Evolutionary conservation across 2,329 filamentous ascomycete species (phyloP).

Genomic region (Coniella vitis): DNA sequence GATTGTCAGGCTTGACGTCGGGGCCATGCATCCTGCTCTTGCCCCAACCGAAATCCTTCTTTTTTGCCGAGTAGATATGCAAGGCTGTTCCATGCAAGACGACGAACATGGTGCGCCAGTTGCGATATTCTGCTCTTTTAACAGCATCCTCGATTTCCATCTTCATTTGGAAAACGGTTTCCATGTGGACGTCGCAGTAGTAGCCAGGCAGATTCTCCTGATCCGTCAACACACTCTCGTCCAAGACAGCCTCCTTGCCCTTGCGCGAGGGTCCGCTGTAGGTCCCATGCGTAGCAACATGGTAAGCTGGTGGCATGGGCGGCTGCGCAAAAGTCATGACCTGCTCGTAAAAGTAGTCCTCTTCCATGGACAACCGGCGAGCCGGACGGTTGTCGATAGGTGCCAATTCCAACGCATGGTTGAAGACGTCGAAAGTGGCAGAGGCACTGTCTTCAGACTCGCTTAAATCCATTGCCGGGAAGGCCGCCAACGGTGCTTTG

Average conservation of each 20-base stretch:
- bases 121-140: constrained; percentile 53
- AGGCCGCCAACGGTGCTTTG: neutral
- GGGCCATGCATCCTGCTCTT: constrained; percentile 39
- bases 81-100: constrained; percentile 63
- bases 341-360: constrained; percentile 46
- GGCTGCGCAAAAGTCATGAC: constrained; percentile 41
- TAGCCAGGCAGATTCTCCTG: constrained; percentile 48
- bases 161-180: constrained; percentile 55
- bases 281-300: constrained; percentile 21
- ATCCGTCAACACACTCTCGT: constrained; percentile 24
- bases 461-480: constrained; percentile 10
- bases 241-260: constrained; percentile 13
- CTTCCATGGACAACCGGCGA: constrained; percentile 46
- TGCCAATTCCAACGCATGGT: constrained; percentile 15
- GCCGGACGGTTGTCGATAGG: constrained; percentile 16
- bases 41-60: constrained; percentile 44
- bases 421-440: constrained; percentile 12
- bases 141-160: constrained; percentile 61
- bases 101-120: constrained; percentile 58
- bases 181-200: constrained; percentile 47
- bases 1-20: constrained; percentile 42
- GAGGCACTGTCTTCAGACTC: constrained; percentile 11
- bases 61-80: constrained; percentile 56
- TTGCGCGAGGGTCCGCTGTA: constrained; percentile 28
- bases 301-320: constrained; percentile 37